Evolutionary conservation across 2,329 filamentous ascomycete genomes (phyloP).

Genomic region (Colletotrichum lupini): DNA sequence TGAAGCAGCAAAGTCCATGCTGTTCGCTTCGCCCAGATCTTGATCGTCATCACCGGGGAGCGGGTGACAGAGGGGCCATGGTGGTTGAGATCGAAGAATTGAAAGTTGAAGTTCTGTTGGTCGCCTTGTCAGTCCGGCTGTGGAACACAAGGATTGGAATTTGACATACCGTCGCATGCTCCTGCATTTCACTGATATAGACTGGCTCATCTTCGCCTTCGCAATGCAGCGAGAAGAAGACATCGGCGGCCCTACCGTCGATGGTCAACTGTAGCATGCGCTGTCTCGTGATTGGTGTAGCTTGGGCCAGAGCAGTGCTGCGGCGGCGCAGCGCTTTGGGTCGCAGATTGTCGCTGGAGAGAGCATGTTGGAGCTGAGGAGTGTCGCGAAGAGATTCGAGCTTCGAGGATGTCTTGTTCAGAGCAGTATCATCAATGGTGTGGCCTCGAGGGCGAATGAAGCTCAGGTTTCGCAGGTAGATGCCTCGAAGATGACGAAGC

Average conservation of each 20-base stretch:
- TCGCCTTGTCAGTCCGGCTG: not conserved
- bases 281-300: conserved; percentile 68
- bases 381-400: conserved; percentile 61
- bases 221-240: conserved; percentile 88
- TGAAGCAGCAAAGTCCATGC: conserved; percentile 76
- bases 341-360: conserved; percentile 64
- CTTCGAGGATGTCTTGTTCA: conserved; percentile 78
- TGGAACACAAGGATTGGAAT: too few relatives aligned
- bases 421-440: conserved; percentile 81
- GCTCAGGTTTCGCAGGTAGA: conserved; percentile 87
- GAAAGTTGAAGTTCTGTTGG: conserved; percentile 85
- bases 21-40: conserved; percentile 77
- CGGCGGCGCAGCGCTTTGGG: conserved; percentile 55
- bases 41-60: conserved; percentile 72
- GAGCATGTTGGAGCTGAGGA: conserved; percentile 63
- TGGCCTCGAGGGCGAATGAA: conserved; percentile 67
- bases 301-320: conserved; percentile 60
- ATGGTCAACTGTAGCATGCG: conserved; percentile 80
- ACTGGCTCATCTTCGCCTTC: conserved; percentile 75
- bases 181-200: conserved; percentile 88
- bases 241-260: conserved; percentile 80
- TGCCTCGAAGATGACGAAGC: conserved; percentile 86
- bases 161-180: conserved; percentile 73
- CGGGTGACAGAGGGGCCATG: conserved; percentile 74
- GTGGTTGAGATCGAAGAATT: conserved; percentile 79